These are phyloP conservation scores for Phanerodontia chrysosporium DNA, from an alignment of 768 basidiomycete species.

Conservation along the genomic window DNA sequence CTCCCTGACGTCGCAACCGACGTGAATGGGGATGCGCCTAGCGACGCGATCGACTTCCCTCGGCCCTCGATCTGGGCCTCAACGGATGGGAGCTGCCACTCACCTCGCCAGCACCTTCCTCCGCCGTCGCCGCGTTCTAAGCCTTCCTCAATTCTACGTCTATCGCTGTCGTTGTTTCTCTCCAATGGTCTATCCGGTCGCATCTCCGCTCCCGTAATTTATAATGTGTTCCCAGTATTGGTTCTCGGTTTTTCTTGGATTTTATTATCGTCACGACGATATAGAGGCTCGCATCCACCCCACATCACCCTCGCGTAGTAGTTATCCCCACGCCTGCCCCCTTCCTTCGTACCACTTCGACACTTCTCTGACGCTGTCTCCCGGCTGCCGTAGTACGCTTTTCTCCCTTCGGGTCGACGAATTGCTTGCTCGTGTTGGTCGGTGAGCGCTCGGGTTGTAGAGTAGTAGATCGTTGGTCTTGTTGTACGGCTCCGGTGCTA, in stretches of 20 bases:
- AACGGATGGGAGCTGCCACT: slow-evolving; percentile 20
- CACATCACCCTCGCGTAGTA: background rate
- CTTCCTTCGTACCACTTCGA: slow-evolving; percentile 8
- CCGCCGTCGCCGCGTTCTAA: slow-evolving; percentile 16
- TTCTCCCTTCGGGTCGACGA: slow-evolving; percentile 49
- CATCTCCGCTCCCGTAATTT: slow-evolving; percentile 12
- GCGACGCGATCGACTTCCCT: slow-evolving; percentile 19
- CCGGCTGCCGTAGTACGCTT: slow-evolving; percentile 15
- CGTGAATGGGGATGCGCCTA: slow-evolving; percentile 18
- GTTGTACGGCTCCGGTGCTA: background rate
- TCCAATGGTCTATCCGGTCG: slow-evolving; percentile 14
- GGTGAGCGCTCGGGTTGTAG: slow-evolving; percentile 44
- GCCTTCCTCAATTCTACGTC: background rate
- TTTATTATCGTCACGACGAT: background rate
- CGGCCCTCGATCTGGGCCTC: slow-evolving; percentile 29
- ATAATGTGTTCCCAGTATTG: slow-evolving; percentile 5
- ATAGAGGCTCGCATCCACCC: slow-evolving; percentile 22
- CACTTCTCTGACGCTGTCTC: slow-evolving; percentile 27
- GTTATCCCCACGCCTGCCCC: slow-evolving; percentile 1
- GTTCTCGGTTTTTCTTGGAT: slow-evolving; percentile 14
- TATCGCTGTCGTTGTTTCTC: background rate
- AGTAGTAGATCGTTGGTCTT: background rate
- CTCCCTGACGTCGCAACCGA: slow-evolving; percentile 32
- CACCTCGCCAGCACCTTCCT: background rate
- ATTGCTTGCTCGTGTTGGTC: slow-evolving; percentile 25